Evolutionary conservation across 495 filamentous ascomycete genomes (phyloP), one percentile per base, ranked within the genome.

Genomic region (Cercophora sp.): DNA sequence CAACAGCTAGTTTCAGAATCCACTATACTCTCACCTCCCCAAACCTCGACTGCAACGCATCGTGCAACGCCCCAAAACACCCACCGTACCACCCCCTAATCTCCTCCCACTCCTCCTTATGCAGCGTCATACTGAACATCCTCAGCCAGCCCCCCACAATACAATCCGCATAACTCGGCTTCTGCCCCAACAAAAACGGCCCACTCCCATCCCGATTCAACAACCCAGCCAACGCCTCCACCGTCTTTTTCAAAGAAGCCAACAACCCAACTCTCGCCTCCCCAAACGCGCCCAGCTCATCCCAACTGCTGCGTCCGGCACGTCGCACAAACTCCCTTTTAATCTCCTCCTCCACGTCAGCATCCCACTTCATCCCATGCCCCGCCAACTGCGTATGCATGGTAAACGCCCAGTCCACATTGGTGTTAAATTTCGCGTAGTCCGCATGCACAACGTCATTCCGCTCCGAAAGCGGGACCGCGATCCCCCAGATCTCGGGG

Each of bases 101-200:
- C 52, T 74, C 71, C 62, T 75, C 62, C 80, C 80, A 85, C 58
- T 81, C 78, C 1, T 37, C 26, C 26, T 36, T 31, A 0, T 69
- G 69, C 40, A 82, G 47, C 22, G 63, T 64, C 6, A 13, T 54
- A 1, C 51, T 39, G 46, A 69, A 27, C 67, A 82, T 72, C 29
- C 70, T 60, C 71, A 85, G 44, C 83, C 83, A 86, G 15, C 63
- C 82, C 1, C 82, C 83, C 0, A 86, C 70, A 42, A 85, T 80
- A 0, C 83, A 47, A 62, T 86, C 82, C n/a, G 81, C 82, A 76
- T 85, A 82, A 47, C 52, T 71, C 1, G 74, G 58, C 61, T 54
- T 55, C 2, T 58, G 40, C 1, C 81, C 81, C 1, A 75, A 46
- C 2, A 85, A 11, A 40, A 76, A 85, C 0, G 80, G 79, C 16